phyloP scores from a whole-genome alignment of 257 asterid species.

The Avicennia marina region DNA sequence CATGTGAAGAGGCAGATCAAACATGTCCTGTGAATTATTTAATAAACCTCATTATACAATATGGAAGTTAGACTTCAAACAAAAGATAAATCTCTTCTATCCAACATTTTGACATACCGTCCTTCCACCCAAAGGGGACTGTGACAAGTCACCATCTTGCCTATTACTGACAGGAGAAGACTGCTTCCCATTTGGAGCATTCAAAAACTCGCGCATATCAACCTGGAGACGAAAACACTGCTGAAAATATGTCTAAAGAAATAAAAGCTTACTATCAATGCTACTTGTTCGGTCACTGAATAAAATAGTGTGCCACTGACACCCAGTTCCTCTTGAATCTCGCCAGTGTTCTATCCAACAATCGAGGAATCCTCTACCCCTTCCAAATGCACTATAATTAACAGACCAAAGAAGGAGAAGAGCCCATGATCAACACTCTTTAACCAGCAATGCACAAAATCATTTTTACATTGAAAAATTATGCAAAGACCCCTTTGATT shows the following conservation, averaged over 20 bases:
- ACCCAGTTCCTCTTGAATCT: no score
- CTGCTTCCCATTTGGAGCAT: constrained; percentile 82
- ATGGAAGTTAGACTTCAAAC: constrained; percentile 10
- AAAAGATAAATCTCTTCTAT: background rate
- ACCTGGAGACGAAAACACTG: constrained; percentile 36
- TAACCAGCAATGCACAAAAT: no score
- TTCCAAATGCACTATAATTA: no score
- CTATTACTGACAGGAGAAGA: constrained; percentile 55
- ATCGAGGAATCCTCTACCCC: no score
- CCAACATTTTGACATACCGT: constrained; percentile 71
- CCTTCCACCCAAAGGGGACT: constrained; percentile 89
- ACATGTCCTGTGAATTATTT: constrained; percentile 60
- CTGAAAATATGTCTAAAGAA: constrained; percentile 15
- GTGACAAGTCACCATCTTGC: constrained; percentile 62
- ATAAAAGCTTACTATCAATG: constrained; percentile 3
- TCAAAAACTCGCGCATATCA: constrained; percentile 91
- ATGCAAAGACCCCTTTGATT: no score
- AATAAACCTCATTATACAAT: background rate
- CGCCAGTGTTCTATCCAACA: no score
- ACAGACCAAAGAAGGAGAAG: no score
- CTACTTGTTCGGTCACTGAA: no score
- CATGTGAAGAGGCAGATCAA: constrained; percentile 88
- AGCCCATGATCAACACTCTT: no score
- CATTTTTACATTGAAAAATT: no score
- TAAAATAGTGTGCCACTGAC: no score